These are phyloP conservation scores for Galeopsis tetrahit DNA, from an alignment of 257 asterid species.

Conservation along the genomic window DNA sequence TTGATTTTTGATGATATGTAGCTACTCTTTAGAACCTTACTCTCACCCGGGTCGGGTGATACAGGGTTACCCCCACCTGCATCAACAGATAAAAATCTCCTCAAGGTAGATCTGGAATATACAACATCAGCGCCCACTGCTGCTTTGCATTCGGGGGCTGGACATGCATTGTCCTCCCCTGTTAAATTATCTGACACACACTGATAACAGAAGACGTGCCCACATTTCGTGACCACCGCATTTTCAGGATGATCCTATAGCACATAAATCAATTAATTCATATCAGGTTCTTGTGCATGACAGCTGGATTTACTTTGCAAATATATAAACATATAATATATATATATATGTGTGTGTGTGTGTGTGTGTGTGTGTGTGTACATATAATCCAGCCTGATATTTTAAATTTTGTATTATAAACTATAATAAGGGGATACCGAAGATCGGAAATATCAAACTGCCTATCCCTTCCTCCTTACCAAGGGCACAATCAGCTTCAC, in stretches of 20 bases:
- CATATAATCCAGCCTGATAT: slow-evolving; percentile 5
- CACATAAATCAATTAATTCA: slow-evolving; percentile 29
- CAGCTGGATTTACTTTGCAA: slow-evolving; percentile 10
- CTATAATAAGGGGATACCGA: not conserved
- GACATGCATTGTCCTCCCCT: slow-evolving; percentile 90
- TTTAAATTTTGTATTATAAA: slow-evolving; percentile 12
- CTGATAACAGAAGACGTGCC: slow-evolving; percentile 93
- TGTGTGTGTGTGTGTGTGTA: not conserved
- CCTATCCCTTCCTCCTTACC: slow-evolving; percentile 18
- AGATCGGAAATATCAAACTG: slow-evolving; percentile 17
- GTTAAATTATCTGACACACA: slow-evolving; percentile 84
- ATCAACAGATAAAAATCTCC: slow-evolving; percentile 61
- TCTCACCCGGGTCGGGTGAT: slow-evolving; percentile 51
- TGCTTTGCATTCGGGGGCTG: slow-evolving; percentile 80
- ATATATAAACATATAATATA: no score
- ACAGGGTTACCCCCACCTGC: slow-evolving; percentile 46
- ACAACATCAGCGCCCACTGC: slow-evolving; percentile 87
- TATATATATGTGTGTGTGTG: no score
- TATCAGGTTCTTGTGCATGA: slow-evolving; percentile 31
- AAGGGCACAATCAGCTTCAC: not conserved
- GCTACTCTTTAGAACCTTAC: slow-evolving; percentile 49
- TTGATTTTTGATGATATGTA: slow-evolving; percentile 82
- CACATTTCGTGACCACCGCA: slow-evolving; percentile 94
- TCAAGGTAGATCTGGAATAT: slow-evolving; percentile 65
- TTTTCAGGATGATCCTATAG: slow-evolving; percentile 96